phyloP scores from a whole-genome alignment of 2,329 filamentous ascomycete genomes.

The Alternaria hordeiaustralica region DNA sequence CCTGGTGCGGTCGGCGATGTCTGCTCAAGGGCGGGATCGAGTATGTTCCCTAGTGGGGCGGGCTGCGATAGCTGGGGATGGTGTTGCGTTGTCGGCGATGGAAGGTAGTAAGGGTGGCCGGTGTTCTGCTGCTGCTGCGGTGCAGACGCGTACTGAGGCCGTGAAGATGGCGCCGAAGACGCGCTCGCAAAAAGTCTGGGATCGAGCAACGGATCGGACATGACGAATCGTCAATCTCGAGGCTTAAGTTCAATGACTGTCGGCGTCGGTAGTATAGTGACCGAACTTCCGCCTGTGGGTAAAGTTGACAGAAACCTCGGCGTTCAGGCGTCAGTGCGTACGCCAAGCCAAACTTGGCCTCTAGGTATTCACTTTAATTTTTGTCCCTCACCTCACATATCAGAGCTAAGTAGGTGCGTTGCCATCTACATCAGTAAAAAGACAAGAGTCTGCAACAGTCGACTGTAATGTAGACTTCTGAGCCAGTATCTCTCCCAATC shows the following conservation, averaged over 20 bases:
- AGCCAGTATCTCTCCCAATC: neutral
- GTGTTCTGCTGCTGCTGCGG: constrained; percentile 24
- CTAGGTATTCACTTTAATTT: neutral
- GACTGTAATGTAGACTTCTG: neutral
- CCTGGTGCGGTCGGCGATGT: constrained; percentile 34
- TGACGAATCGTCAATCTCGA: constrained; percentile 5
- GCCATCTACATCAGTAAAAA: neutral
- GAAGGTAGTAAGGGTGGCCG: constrained; percentile 43
- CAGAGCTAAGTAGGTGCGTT: neutral
- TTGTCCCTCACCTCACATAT: neutral
- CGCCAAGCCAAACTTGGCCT: neutral
- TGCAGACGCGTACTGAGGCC: constrained; percentile 35
- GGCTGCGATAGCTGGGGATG: constrained; percentile 24
- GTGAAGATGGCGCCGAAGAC: constrained; percentile 31
- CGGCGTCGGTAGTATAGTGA: constrained; percentile 28
- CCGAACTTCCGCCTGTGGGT: constrained; percentile 13
- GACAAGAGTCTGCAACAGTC: neutral
- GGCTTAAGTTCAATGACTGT: constrained; percentile 11
- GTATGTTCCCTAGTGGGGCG: constrained; percentile 23
- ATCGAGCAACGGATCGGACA: constrained; percentile 41
- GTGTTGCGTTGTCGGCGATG: constrained; percentile 29
- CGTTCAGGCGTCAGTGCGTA: neutral
- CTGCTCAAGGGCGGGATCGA: constrained; percentile 44
- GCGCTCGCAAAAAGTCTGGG: constrained; percentile 35
- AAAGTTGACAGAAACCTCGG: neutral